Base-by-base conservation (phyloP, 1,139 yeast genomes). In the Protomyces macrosporus region DNA sequence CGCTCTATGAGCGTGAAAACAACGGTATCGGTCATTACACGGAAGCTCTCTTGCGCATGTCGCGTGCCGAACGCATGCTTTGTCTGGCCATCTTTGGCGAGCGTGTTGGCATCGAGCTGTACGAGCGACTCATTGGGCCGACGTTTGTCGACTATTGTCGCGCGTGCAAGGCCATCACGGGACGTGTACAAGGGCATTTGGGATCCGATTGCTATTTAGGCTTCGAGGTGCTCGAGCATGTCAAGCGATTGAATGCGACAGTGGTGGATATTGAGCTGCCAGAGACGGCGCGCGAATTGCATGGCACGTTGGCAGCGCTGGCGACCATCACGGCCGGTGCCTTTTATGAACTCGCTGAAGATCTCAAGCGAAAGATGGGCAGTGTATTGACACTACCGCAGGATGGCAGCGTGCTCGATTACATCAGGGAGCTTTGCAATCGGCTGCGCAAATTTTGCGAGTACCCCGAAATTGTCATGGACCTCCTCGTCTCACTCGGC, bases 11-110 rank as follows among this genome's bases (percentile, higher is more conserved):
- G 33, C 55, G 45, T 55, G 65, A 53, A 32, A 55, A 42, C 48
- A 64, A 64, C 45, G 66, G 66, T n/a, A 58, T 64, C 39, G 58
- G 58, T 12, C 56, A 56, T 42, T 64, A 64, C 42, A 64, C 64
- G 5, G 62, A 55, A 40, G 66, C 66, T 6, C n/a, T 64, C 7
- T 16, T 55, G 7, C 55, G 54, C 2, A 64, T 64, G 66, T 37
- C 61, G 12, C 59, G 55, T 36, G 32, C 53, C 10, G 66, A 64
- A 45, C 32, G 53, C 14, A 45, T 45, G 30, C 52, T 64, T 32
- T 48, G 59, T 35, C 16, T 36, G 10, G 40, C 36, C 12, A 36
- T 64, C 35, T 64, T 64, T 45, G 65, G 62, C 5, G 65, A 64
- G 32, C 34, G 14, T 2, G 42, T 45, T 32, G 53, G 55, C 7